These are phyloP conservation scores for Mycena olivaceomarginata DNA, from an alignment of 768 basidiomycete genomes.

Conservation along the genomic window DNA sequence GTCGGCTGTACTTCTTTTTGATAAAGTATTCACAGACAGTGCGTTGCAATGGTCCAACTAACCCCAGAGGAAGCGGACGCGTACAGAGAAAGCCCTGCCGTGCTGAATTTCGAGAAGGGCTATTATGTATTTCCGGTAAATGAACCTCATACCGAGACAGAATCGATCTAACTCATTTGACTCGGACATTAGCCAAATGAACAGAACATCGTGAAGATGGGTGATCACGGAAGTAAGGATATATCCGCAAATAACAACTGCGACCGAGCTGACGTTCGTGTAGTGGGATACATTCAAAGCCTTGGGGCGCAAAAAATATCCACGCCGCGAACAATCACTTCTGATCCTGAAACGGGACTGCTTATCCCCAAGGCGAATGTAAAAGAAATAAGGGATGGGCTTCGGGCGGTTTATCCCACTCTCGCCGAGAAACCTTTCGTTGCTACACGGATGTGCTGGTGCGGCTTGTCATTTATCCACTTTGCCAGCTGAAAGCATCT, in stretches of 20 bases:
- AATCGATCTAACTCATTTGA: background rate
- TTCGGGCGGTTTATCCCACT: slow-evolving; percentile 83
- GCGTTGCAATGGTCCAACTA: slow-evolving; percentile 87
- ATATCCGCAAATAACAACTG: background rate
- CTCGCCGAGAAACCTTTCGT: slow-evolving; percentile 84
- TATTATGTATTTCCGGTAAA: slow-evolving; percentile 91
- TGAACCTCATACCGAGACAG: slow-evolving; percentile 3
- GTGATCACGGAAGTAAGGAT: slow-evolving; percentile 70
- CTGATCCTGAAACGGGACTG: slow-evolving; percentile 75
- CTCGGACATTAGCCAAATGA: slow-evolving; percentile 73
- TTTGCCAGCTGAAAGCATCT: slow-evolving; percentile 15
- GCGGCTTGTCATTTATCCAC: slow-evolving; percentile 48
- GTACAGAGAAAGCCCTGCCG: slow-evolving; percentile 80
- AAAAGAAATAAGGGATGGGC: slow-evolving; percentile 66
- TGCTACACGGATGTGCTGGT: slow-evolving; percentile 93
- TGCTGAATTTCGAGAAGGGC: slow-evolving; percentile 83
- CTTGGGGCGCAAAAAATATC: slow-evolving; percentile 68
- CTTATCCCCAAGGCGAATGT: slow-evolving; percentile 79
- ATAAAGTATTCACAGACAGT: slow-evolving; percentile 72
- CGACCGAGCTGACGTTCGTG: background rate
- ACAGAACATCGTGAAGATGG: slow-evolving; percentile 84
- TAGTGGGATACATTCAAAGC: slow-evolving; percentile 80
- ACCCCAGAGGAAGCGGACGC: slow-evolving; percentile 76
- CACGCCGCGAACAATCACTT: slow-evolving; percentile 83
- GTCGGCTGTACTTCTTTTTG: slow-evolving; percentile 1